Conservation (phyloP, 108 stramenopile genomes). For the Chaetoceros muelleri region DNA sequence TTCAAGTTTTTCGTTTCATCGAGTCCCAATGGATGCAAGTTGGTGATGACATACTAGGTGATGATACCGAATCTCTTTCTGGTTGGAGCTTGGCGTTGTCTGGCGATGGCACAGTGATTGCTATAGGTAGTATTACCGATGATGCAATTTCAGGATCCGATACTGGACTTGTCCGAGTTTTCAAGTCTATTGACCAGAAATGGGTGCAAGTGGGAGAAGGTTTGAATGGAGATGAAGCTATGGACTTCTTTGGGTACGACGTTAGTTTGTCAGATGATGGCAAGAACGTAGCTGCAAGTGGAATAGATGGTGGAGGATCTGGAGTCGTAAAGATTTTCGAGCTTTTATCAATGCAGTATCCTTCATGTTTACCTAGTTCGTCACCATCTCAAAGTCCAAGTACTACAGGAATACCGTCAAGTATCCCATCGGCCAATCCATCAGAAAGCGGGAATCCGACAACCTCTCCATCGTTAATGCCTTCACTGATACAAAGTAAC, state of each 20-base stretch:
- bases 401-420: too few relatives aligned
- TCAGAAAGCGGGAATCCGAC: too few relatives aligned
- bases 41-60: slow-evolving; percentile 7
- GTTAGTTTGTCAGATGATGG: slow-evolving; percentile 32
- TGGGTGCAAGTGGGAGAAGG: slow-evolving; percentile 9
- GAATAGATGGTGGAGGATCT: slow-evolving; percentile 23
- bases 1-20: background rate
- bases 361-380: background rate
- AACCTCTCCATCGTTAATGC: too few relatives aligned
- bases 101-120: slow-evolving; percentile 5
- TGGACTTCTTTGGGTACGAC: slow-evolving; percentile 32
- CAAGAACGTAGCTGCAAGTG: slow-evolving; percentile 26
- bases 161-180: slow-evolving; percentile 4
- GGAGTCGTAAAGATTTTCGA: slow-evolving; percentile 4
- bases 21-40: background rate
- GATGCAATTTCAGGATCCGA: background rate
- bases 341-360: background rate
- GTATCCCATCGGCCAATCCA: too few relatives aligned
- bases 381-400: too few relatives aligned
- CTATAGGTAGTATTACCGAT: background rate
- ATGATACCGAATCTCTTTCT: background rate
- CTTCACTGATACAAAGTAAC: too few relatives aligned
- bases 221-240: slow-evolving; percentile 16
- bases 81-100: slow-evolving; percentile 9
- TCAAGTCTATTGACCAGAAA: background rate